Percentiles rank a stretch among this genome's conserved stretches.
Evolutionary conservation across 352 stramenopile species (phyloP).

Genomic region (Elongisporangium prolatum): DNA sequence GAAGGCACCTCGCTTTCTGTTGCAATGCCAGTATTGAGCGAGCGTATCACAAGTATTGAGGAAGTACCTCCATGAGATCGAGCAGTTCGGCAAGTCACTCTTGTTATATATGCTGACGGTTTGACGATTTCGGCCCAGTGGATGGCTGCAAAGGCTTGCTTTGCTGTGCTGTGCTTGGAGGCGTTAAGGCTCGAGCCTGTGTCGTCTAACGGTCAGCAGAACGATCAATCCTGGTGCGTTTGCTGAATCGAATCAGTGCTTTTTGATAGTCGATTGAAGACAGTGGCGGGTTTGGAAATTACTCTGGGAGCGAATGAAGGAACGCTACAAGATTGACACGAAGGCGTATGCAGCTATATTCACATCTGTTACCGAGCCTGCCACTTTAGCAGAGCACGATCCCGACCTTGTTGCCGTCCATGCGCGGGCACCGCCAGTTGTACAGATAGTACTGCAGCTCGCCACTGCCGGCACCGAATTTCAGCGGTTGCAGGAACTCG

Average conservation of each 20-base stretch:
- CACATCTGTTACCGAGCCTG: not conserved
- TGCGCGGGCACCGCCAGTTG: conserved; percentile 71
- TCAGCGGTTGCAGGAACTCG: conserved; percentile 54
- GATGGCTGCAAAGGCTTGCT: too few species aligned
- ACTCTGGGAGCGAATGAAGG: not conserved
- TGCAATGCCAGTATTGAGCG: too few species aligned
- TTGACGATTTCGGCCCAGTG: too few species aligned
- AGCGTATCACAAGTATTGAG: too few species aligned
- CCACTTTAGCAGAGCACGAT: conserved; percentile 49
- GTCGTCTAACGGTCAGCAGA: too few species aligned
- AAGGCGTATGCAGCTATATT: not conserved
- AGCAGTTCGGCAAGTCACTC: too few species aligned
- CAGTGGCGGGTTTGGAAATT: not conserved
- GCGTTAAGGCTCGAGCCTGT: too few species aligned
- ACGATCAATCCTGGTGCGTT: not conserved
- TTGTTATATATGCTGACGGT: too few species aligned
- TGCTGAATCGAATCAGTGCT: not conserved
- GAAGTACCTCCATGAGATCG: too few species aligned
- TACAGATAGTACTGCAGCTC: conserved; percentile 78
- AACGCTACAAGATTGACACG: not conserved
- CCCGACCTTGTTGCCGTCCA: conserved; percentile 39
- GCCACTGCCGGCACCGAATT: conserved; percentile 53
- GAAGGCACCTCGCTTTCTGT: too few species aligned
- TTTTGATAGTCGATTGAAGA: not conserved
- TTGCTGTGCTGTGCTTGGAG: too few species aligned